Percentiles rank a stretch among this genome's conserved stretches.
phyloP scores from a whole-genome alignment of 345 rosid species.

The Aethionema arabicum region DNA sequence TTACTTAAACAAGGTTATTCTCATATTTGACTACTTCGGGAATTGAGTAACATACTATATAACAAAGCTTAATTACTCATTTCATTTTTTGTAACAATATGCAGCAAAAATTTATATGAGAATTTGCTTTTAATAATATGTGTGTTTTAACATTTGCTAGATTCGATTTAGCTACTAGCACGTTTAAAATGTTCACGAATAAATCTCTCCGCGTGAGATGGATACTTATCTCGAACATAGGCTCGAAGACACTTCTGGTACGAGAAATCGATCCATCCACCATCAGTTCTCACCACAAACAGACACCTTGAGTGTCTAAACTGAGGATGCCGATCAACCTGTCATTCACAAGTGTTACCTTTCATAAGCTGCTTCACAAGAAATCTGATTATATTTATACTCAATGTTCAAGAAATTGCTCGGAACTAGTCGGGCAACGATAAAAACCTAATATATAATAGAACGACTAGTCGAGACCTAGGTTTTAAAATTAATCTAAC shows the following conservation, averaged over 20 bases:
- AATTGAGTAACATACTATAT: no score
- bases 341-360: slow-evolving; percentile 22
- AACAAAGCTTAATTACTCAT: no score
- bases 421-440: no score
- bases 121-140: slow-evolving; percentile 13
- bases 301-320: slow-evolving; percentile 81
- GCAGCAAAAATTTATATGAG: slow-evolving; percentile 13
- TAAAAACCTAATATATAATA: no score
- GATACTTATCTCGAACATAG: slow-evolving; percentile 68
- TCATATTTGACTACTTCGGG: no score
- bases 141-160: slow-evolving; percentile 16
- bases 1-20: no score
- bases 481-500: no score
- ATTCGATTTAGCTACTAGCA: slow-evolving; percentile 45
- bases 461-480: no score
- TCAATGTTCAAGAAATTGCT: no score
- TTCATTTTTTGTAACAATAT: no score
- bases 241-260: slow-evolving; percentile 89
- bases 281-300: slow-evolving; percentile 91
- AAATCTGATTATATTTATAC: neutral
- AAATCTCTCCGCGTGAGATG: slow-evolving; percentile 72
- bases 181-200: slow-evolving; percentile 73
- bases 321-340: slow-evolving; percentile 93
- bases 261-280: slow-evolving; percentile 94
- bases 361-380: slow-evolving; percentile 26